These are phyloP conservation scores for Pichia phayaonensis DNA, from an alignment of 805 yeast species.

Conservation along the genomic window DNA sequence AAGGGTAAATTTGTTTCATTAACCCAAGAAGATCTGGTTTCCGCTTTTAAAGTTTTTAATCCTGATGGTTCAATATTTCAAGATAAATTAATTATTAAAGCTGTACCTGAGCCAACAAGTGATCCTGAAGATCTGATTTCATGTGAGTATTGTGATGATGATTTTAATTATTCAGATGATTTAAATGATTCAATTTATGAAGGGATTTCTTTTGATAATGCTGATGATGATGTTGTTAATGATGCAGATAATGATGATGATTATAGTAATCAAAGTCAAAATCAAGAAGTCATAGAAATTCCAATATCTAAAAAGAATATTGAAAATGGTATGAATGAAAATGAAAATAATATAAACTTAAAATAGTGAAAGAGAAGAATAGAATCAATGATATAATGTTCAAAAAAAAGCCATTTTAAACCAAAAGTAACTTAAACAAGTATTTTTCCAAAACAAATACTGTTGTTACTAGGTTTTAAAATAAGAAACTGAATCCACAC, in stretches of 20 bases:
- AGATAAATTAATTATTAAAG: conserved; percentile 19
- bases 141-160: conserved; percentile 3
- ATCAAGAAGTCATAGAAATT: background rate
- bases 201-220: background rate
- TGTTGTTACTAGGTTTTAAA: no score
- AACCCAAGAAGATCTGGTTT: conserved; percentile 33
- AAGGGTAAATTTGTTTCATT: conserved; percentile 46
- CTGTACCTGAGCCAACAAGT: conserved; percentile 20
- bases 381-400: background rate
- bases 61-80: conserved; percentile 32
- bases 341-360: background rate
- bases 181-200: background rate
- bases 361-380: no score
- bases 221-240: background rate
- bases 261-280: background rate
- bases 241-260: background rate
- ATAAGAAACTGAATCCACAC: no score
- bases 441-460: no score
- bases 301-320: background rate
- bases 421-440: no score
- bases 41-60: conserved; percentile 35
- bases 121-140: conserved; percentile 4
- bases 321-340: background rate
- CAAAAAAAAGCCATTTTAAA: no score
- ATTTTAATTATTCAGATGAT: background rate